Conservation (phyloP, 768 basidiomycete species). For the Antrodiella citrinella region DNA sequence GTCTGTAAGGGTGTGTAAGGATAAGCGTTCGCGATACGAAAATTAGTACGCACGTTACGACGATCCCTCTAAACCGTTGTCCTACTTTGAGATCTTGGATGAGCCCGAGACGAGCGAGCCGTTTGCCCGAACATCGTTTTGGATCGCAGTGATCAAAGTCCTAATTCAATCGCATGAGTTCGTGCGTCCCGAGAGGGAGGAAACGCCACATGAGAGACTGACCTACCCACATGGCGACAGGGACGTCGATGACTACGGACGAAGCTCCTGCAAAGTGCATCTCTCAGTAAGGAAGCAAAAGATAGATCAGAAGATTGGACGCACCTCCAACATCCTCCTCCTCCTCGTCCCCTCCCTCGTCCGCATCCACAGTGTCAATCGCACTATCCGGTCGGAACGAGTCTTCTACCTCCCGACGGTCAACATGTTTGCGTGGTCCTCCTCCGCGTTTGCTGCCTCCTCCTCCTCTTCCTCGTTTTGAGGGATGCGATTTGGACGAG, state of each 20-base stretch:
- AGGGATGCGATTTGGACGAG: constrained; percentile 5
- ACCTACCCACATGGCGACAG: constrained; percentile 96
- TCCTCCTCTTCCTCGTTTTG: constrained; percentile 5
- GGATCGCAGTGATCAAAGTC: constrained; percentile 99
- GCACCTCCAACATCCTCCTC: constrained; percentile 6
- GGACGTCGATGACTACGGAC: constrained; percentile 37
- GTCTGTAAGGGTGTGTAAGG: constrained; percentile 36
- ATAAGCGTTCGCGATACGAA: neutral
- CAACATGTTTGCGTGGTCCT: constrained; percentile 28
- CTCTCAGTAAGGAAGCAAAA: neutral
- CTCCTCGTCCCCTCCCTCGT: constrained; percentile 27
- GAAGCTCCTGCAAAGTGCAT: constrained; percentile 4
- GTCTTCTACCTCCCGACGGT: constrained; percentile 15
- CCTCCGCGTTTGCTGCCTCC: constrained; percentile 24
- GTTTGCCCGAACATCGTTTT: constrained; percentile 80
- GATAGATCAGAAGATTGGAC: neutral
- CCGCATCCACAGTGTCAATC: constrained; percentile 38
- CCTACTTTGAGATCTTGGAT: constrained; percentile 82
- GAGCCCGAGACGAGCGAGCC: constrained; percentile 76
- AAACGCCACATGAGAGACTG: constrained; percentile 14
- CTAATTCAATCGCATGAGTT: constrained; percentile 30
- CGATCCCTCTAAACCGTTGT: constrained; percentile 81
- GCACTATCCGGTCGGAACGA: constrained; percentile 49
- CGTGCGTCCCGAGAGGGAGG: neutral
- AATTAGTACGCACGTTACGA: constrained; percentile 68